phyloP scores from a whole-genome alignment of 2,329 filamentous ascomycete genomes.

The Aspergillus caelatus region DNA sequence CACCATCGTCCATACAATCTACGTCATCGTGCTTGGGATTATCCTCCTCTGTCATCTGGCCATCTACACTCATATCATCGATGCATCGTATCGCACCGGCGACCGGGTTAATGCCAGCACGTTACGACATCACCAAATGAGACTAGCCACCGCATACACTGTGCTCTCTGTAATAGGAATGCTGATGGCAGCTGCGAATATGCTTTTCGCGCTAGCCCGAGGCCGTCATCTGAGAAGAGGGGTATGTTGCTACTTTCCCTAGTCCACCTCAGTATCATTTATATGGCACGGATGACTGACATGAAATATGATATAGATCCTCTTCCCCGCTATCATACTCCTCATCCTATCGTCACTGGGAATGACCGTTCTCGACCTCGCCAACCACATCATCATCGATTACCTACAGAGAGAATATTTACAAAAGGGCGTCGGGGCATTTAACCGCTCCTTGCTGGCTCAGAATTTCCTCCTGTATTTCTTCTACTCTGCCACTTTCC shows the following conservation, averaged over 20 bases:
- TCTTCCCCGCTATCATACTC: constrained; percentile 2
- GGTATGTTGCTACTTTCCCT: constrained; percentile 9
- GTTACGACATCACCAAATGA: background rate
- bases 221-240: constrained; percentile 8
- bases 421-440: background rate
- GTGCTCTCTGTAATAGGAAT: constrained; percentile 17
- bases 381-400: background rate
- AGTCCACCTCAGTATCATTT: background rate
- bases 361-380: constrained; percentile 12
- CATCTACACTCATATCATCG: constrained; percentile 6
- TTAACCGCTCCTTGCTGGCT: constrained; percentile 5
- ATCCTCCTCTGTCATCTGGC: constrained; percentile 14
- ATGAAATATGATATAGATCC: background rate
- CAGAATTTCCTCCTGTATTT: constrained; percentile 11
- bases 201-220: constrained; percentile 12
- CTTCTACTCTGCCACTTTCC: constrained; percentile 15
- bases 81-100: background rate
- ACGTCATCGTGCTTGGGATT: constrained; percentile 11
- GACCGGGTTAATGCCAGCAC: too few relatives aligned
- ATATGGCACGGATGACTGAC: background rate
- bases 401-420: constrained; percentile 1
- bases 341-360: constrained; percentile 11
- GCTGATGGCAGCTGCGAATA: constrained; percentile 10
- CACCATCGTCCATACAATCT: constrained; percentile 7
- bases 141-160: constrained; percentile 5